Conservation (phyloP, 2,329 filamentous ascomycete species). For the Aspergillus ibericus region DNA sequence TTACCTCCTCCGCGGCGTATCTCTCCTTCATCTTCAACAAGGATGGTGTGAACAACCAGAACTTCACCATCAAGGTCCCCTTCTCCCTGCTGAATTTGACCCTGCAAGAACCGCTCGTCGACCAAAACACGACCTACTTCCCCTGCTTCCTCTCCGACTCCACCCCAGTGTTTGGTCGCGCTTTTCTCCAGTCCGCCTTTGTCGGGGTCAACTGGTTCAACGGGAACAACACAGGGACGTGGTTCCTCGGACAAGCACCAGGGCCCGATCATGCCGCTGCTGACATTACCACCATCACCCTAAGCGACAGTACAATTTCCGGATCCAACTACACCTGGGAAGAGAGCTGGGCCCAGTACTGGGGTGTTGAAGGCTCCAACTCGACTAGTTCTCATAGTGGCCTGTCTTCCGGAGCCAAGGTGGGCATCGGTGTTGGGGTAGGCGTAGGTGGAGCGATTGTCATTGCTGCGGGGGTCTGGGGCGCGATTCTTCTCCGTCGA, state of each 20-base stretch:
- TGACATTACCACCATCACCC: neutral
- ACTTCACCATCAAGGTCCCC: slow-evolving; percentile 23
- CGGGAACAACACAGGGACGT: slow-evolving; percentile 11
- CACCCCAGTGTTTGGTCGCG: slow-evolving; percentile 21
- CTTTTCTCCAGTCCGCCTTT: slow-evolving; percentile 28
- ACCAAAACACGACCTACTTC: slow-evolving; percentile 20
- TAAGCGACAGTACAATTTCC: neutral
- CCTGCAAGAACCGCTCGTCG: slow-evolving; percentile 21
- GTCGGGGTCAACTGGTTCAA: slow-evolving; percentile 22
- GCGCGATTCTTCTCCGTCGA: neutral
- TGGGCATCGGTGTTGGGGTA: neutral
- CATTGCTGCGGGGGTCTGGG: neutral
- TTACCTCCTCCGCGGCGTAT: slow-evolving; percentile 23
- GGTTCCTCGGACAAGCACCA: slow-evolving; percentile 26
- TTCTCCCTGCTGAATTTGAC: slow-evolving; percentile 23
- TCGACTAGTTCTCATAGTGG: neutral
- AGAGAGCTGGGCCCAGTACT: neutral
- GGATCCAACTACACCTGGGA: neutral
- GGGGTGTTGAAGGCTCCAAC: neutral
- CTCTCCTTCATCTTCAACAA: slow-evolving; percentile 25
- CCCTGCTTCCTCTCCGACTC: slow-evolving; percentile 18
- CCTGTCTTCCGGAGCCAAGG: neutral
- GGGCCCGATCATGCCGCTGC: slow-evolving; percentile 14
- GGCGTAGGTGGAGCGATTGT: neutral
- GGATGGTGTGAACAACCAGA: slow-evolving; percentile 9